Base-by-base conservation (phyloP, 1,284 basidiomycete species). In the Cryptococcus amylolentus region DNA sequence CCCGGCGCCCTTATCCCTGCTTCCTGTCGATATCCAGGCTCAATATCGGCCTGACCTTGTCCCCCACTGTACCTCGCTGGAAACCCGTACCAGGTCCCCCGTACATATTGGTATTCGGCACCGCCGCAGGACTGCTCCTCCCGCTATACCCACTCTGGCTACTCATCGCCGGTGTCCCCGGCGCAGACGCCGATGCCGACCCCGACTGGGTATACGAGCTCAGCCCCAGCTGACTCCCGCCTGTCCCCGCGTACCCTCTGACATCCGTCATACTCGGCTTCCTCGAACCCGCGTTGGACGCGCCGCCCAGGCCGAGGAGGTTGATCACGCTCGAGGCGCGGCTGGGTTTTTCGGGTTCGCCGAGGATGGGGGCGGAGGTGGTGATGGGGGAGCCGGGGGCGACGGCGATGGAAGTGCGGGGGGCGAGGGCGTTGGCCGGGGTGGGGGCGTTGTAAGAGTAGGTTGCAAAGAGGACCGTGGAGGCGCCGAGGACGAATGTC, bases 381-480 rank as follows among this genome's bases (percentile, higher is more conserved):
- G 64, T 59, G 56, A 77, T 77, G 14, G 76, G 76, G 14, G 70
- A 73, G 7, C 72, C 75, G 16, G 75, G 75, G 0, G 63, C 57
- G 26, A 75, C 72, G 7, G 70, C 76, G 13, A 77, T 63, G 13
- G 62, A 52, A 16, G 63, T 70, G 16, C 76, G 65, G 14, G 66
- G 62, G 0, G 68, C 53, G 12, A 61, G 59, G 10, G 61, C 41
- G 20, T 60, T 55, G 13, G 61, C 57, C 10, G 52, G 35, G 12
- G 60, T 65, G 20, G 79, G 78, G 61, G 88, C 84, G 72, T 93
- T 93, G 80, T 96, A 96, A 60, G 94, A 80, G 84, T 88, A 92
- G 2, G 93, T 96, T 28, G 91, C 88, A 50, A 84, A 81, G 45
- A 97, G 83, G 50, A 96, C 93, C 58, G 91, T 83, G 37, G 81